phyloP scores from a whole-genome alignment of 305 asterid genomes.

The Fraxinus platypoda region DNA sequence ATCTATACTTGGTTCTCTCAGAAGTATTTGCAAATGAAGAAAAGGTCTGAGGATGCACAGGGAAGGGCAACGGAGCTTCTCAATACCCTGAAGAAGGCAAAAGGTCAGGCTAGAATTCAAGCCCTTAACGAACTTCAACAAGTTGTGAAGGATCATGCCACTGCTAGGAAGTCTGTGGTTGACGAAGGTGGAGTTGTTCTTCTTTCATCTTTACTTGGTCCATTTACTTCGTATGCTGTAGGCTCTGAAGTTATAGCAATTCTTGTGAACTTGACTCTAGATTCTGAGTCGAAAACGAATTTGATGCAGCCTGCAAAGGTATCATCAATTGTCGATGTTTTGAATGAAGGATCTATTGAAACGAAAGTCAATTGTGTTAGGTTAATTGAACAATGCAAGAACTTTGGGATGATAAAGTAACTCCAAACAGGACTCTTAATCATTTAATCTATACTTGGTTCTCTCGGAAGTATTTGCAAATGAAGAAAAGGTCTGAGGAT shows the following conservation, averaged over 20 bases:
- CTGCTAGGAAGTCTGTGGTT: constrained; percentile 52
- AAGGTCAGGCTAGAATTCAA: constrained; percentile 54
- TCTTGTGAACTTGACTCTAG: constrained; percentile 43
- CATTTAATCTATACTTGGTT: constrained; percentile 39
- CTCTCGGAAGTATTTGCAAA: constrained; percentile 47
- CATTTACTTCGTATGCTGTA: constrained; percentile 59
- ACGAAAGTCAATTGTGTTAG: constrained; percentile 51
- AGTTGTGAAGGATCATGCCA: constrained; percentile 37
- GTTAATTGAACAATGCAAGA: constrained; percentile 66
- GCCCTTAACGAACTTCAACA: constrained; percentile 49
- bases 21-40: constrained; percentile 52
- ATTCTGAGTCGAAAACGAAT: constrained; percentile 38
- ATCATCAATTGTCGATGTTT: constrained; percentile 45
- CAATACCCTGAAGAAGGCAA: constrained; percentile 38
- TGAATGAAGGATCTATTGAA: constrained; percentile 52
- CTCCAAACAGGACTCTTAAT: not conserved
- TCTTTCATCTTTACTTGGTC: constrained; percentile 57
- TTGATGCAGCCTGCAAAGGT: constrained; percentile 60
- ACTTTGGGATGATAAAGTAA: not conserved
- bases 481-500: constrained; percentile 57
- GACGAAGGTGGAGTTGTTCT: constrained; percentile 52
- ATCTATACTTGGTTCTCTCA: constrained; percentile 57
- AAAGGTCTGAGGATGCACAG: constrained; percentile 51
- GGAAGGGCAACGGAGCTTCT: constrained; percentile 52
- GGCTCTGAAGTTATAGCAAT: constrained; percentile 55